Conservation (phyloP, 257 asterid species). For the Capsicum pubescens region DNA sequence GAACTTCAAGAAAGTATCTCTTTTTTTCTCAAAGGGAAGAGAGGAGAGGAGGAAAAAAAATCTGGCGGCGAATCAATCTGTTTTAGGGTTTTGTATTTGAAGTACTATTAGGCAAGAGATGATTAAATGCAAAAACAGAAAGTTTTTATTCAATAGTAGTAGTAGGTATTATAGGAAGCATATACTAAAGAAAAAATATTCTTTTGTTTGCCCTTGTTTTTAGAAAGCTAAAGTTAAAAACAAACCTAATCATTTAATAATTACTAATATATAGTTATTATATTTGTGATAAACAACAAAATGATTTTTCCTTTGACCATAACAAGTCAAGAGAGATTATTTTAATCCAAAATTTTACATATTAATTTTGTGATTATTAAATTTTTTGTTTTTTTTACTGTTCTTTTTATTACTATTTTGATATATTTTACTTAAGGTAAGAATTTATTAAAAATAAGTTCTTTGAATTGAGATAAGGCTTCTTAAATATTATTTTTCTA, state of each 20-base stretch:
- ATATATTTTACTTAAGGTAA: too few relatives aligned
- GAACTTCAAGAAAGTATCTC: slow-evolving; percentile 20
- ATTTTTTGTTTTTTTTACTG: background rate
- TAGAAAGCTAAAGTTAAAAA: background rate
- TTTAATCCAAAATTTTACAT: background rate
- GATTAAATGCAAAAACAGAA: slow-evolving; percentile 12
- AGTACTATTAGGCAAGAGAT: slow-evolving; percentile 23
- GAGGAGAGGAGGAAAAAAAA: background rate
- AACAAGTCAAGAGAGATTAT: background rate
- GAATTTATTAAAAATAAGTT: too few relatives aligned
- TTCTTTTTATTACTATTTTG: too few relatives aligned
- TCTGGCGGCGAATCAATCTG: slow-evolving; percentile 24
- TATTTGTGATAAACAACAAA: too few relatives aligned
- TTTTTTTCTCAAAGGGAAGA: background rate
- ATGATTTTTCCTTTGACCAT: background rate
- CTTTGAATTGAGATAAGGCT: too few relatives aligned
- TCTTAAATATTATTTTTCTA: too few relatives aligned
- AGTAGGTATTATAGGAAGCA: background rate
- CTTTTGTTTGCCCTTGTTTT: background rate
- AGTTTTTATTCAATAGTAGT: background rate
- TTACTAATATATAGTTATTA: too few relatives aligned
- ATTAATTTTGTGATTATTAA: background rate
- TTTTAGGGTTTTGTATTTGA: slow-evolving; percentile 27
- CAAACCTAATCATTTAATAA: background rate
- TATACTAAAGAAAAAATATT: background rate